A percentile compares a stretch with the other conserved stretches of the same genome.
Conservation (phyloP, 805 yeast species). For the Limtongia smithiae region DNA sequence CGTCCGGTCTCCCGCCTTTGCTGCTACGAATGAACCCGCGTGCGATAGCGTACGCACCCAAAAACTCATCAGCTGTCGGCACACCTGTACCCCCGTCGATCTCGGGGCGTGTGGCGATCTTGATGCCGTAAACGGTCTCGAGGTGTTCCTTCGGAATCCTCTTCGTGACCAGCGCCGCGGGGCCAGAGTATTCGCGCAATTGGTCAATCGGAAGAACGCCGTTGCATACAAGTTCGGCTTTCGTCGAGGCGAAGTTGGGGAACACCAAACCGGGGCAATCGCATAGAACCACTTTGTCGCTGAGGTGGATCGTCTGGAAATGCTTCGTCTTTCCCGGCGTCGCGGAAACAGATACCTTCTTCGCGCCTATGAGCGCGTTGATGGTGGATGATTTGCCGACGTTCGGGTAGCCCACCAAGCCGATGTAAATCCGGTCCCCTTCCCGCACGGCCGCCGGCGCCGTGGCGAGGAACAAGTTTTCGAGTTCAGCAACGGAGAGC, state of each 20-base stretch:
- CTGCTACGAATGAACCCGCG: slow-evolving; percentile 93
- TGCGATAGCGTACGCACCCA: slow-evolving; percentile 90
- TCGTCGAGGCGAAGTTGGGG: slow-evolving; percentile 95
- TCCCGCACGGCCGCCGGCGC: slow-evolving; percentile 56
- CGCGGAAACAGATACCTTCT: slow-evolving; percentile 95
- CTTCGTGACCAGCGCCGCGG: slow-evolving; percentile 77
- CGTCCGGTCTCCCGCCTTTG: slow-evolving; percentile 95
- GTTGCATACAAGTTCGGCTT: slow-evolving; percentile 93
- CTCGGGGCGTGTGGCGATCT: slow-evolving; percentile 65
- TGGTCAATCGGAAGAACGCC: slow-evolving; percentile 99
- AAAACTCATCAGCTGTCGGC: slow-evolving; percentile 84
- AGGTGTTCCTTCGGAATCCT: slow-evolving; percentile 83
- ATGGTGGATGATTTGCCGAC: slow-evolving; percentile 97
- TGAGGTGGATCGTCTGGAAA: slow-evolving; percentile 88
- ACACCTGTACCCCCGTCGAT: slow-evolving; percentile 86
- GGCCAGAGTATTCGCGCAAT: slow-evolving; percentile 86
- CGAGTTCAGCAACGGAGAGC: slow-evolving; percentile 78
- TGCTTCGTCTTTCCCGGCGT: slow-evolving; percentile 99
- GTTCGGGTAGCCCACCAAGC: slow-evolving; percentile 96
- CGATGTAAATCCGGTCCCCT: slow-evolving; percentile 48
- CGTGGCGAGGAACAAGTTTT: slow-evolving; percentile 65
- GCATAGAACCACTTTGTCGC: slow-evolving; percentile 80
- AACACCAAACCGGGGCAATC: slow-evolving; percentile 99
- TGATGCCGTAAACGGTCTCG: slow-evolving; percentile 92
- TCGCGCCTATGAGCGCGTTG: slow-evolving; percentile 92